A percentile compares a stretch with the other conserved stretches of the same genome.
phyloP scores from a whole-genome alignment of 1,139 yeast species.

The Sugiyamaella xylanicola region DNA sequence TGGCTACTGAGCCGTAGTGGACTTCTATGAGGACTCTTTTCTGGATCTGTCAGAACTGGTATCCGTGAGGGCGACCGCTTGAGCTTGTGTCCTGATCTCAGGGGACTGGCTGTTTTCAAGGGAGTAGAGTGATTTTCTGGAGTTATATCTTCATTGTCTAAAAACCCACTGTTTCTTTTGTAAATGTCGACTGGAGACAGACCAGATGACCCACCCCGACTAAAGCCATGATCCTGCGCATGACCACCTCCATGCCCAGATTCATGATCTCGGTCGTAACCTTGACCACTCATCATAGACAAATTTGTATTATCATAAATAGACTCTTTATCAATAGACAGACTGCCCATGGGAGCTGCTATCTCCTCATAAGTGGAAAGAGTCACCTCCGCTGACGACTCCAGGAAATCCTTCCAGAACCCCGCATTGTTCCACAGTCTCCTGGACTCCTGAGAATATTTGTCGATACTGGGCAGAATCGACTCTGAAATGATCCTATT shows the following conservation, averaged over 20 bases:
- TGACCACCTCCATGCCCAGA: conserved; percentile 7
- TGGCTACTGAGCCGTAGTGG: conserved; percentile 13
- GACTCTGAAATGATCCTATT: conserved; percentile 64
- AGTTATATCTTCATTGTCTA: conserved; percentile 3
- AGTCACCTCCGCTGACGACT: conserved; percentile 72
- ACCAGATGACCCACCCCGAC: too few species aligned
- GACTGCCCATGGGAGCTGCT: conserved; percentile 18
- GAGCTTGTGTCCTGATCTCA: background rate
- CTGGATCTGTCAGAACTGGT: conserved; percentile 11
- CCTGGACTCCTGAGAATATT: conserved; percentile 57
- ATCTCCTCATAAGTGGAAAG: conserved; percentile 58
- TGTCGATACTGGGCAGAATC: conserved; percentile 62
- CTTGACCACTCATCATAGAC: background rate
- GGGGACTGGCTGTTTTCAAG: background rate
- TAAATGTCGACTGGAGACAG: too few species aligned
- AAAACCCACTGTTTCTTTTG: background rate
- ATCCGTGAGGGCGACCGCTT: conserved; percentile 14
- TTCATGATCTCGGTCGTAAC: conserved; percentile 29
- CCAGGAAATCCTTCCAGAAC: conserved; percentile 77
- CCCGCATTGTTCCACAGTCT: conserved; percentile 59
- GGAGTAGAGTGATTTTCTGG: conserved; percentile 20
- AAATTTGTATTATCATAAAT: conserved; percentile 8
- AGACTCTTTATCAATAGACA: conserved; percentile 20
- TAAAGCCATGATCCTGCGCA: conserved; percentile 22
- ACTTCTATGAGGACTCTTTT: conserved; percentile 16